Evolutionary conservation across 176 grass and related monocot genomes (phyloP).

Genomic region (Bothriochloa decipiens): DNA sequence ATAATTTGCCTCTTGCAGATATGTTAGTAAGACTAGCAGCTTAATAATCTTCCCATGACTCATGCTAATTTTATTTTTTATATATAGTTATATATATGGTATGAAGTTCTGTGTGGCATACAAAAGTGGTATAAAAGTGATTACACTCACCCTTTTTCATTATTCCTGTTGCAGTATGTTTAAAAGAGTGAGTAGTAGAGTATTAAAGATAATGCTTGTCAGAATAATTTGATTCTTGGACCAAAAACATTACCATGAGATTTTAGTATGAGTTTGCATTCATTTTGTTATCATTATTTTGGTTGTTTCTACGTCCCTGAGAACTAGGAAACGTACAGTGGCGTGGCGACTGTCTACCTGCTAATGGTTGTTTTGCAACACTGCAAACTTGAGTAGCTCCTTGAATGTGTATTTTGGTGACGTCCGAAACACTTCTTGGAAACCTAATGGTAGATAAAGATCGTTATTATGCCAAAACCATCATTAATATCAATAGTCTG

Average conservation of each 20-base stretch:
- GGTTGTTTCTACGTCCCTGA: background rate
- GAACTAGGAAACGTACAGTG: background rate
- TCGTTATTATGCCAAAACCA: background rate
- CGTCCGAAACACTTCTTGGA: background rate
- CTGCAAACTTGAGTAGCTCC: background rate
- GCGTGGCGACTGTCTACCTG: background rate
- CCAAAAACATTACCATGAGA: background rate
- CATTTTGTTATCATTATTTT: background rate
- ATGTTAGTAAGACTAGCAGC: background rate
- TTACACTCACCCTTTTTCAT: background rate
- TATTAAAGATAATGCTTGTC: background rate
- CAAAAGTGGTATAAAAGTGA: background rate
- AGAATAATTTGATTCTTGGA: background rate
- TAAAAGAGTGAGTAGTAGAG: background rate
- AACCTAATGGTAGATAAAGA: slow-evolving; percentile 7
- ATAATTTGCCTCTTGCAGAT: background rate
- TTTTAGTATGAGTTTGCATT: background rate
- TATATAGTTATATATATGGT: background rate
- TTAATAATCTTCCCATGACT: background rate
- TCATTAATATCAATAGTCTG: background rate
- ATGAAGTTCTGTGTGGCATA: background rate
- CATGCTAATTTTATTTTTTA: background rate
- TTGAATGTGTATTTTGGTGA: slow-evolving; percentile 3
- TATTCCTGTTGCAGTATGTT: background rate
- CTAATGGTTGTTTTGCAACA: background rate